Conservation (phyloP, 2,329 filamentous ascomycete species). For the Microcyclospora pomicola region DNA sequence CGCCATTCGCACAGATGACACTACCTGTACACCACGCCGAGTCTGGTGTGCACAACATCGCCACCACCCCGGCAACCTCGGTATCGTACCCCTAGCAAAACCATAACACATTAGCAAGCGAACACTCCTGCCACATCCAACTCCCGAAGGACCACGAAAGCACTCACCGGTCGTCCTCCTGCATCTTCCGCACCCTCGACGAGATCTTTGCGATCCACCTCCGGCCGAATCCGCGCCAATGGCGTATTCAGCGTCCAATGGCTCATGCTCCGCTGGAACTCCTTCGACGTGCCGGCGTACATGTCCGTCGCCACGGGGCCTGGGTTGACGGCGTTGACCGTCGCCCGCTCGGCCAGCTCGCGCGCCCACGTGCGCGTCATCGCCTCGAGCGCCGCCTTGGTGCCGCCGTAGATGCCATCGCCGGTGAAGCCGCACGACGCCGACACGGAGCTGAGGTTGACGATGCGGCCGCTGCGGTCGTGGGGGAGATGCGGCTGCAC, state of each 20-base stretch:
- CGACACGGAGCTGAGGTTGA: conserved; percentile 48
- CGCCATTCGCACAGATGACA: conserved; percentile 68
- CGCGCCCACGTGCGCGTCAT: conserved; percentile 58
- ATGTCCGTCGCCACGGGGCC: conserved; percentile 55
- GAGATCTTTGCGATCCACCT: conserved; percentile 47
- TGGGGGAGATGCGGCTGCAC: conserved; percentile 53
- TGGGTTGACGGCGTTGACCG: conserved; percentile 53
- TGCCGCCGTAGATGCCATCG: conserved; percentile 50
- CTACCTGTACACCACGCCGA: conserved; percentile 64
- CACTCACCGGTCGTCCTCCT: conserved; percentile 39
- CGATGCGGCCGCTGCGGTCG: conserved; percentile 52
- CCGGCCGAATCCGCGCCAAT: conserved; percentile 45
- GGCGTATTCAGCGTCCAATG: conserved; percentile 52
- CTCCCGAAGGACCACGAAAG: neutral
- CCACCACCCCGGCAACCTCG: conserved; percentile 64
- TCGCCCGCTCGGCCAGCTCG: conserved; percentile 47
- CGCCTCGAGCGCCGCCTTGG: conserved; percentile 52
- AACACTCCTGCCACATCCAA: conserved; percentile 36
- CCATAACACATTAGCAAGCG: conserved; percentile 11
- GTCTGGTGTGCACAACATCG: conserved; percentile 60
- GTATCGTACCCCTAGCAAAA: conserved; percentile 41
- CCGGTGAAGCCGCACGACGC: conserved; percentile 43
- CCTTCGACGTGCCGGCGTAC: conserved; percentile 43
- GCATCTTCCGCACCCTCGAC: conserved; percentile 26
- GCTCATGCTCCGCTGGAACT: conserved; percentile 46